Conservation (phyloP, 169 alveolate species). For the Eimeria sp. region DNA sequence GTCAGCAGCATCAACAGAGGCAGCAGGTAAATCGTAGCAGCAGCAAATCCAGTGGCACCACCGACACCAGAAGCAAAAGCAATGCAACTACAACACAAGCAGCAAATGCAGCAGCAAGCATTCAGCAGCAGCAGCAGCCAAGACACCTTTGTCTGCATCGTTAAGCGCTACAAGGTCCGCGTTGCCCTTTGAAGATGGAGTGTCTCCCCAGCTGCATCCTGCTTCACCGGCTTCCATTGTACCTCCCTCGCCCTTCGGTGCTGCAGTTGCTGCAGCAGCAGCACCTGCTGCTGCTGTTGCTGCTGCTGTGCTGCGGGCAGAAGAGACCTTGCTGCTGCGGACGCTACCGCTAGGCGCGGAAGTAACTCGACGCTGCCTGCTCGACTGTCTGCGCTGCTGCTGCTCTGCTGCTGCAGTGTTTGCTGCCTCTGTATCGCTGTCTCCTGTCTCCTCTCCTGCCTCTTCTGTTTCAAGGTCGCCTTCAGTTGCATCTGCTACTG, state of each 20-base stretch:
- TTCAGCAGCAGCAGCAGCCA: conserved; percentile 38
- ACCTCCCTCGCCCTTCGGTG: not conserved
- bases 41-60: not conserved
- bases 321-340: conserved; percentile 55
- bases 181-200: conserved; percentile 19
- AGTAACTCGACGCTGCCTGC: conserved; percentile 28
- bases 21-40: not conserved
- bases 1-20: not conserved
- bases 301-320: conserved; percentile 35
- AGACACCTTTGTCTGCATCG: conserved; percentile 70
- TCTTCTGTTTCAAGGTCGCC: conserved; percentile 36
- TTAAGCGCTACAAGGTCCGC: conserved; percentile 73
- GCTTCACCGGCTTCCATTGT: not conserved
- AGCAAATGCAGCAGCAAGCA: conserved; percentile 45
- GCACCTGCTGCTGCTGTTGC: conserved; percentile 63
- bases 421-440: conserved; percentile 40
- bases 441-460: conserved; percentile 33
- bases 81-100: not conserved
- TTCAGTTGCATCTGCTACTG: conserved; percentile 13
- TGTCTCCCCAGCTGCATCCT: conserved; percentile 34
- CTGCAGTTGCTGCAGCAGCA: conserved; percentile 28
- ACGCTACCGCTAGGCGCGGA: conserved; percentile 21
- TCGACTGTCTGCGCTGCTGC: conserved; percentile 56
- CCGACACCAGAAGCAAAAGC: not conserved
- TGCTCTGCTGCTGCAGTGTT: conserved; percentile 58